Evolutionary conservation across 2,329 filamentous ascomycete species (phyloP), one percentile per base, ranked within the genome.

Genomic region (Trichoderma atrobrunneum): DNA sequence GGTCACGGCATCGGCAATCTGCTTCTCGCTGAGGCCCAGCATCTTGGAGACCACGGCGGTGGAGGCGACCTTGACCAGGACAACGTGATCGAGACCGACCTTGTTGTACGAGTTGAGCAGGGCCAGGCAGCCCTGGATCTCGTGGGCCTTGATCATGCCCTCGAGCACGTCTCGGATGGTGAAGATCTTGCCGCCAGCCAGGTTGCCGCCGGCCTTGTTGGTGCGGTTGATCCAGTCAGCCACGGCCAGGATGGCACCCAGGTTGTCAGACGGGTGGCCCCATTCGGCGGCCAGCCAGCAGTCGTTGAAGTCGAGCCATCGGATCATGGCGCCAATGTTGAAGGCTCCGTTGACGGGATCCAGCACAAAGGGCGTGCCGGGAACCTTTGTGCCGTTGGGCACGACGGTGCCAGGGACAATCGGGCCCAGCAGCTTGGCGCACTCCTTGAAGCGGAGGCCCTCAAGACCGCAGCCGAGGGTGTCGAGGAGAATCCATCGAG

Each of bases 251-350:
- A 99, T 99, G 79, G 95, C 96, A 75, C 96, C 96, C 77, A 99
- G 84, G 87, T 99, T 99, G 87, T 99, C 96, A 5, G 95, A 98
- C 74, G 96, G 96, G 84, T 99, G 96, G 72, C 96, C 96, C 96
- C 96, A 99, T 86, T 99, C 96, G 71, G 96, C 96, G 59, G 95
- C 96, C 75, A 98, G 88, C 96, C 95, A 99, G 90, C 96, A 98
- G 89, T 99, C 96, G 83, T 99, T 99, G 89, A 98, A 99, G 86
- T 99, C 96, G 79, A 99, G 90, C 96, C 96, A 99, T 81, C 96
- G 90, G 85, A 99, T 97, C 92, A 97, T 97, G 79, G 96, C 93
- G 78, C 96, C 96, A 78, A 99, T 98, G 88, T 98, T 98, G 90
- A 99, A 98, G 75, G 96, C 96, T 74, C 92, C 96, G 79, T 95